phyloP scores from a whole-genome alignment of 1,139 yeast genomes.

The Debaryomyces coudertii region DNA sequence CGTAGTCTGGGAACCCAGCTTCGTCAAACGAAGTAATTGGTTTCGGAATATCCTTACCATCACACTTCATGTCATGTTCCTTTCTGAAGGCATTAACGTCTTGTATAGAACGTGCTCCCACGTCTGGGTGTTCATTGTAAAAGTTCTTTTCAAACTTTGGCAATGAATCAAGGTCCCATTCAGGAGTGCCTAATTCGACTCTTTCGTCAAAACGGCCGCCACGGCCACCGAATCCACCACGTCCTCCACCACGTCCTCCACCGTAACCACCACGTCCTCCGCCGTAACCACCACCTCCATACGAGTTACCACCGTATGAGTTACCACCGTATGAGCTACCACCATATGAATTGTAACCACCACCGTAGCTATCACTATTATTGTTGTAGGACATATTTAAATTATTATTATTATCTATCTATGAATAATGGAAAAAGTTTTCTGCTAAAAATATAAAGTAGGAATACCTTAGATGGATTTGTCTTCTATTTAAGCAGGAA shows the following conservation, averaged over 20 bases:
- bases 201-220: slow-evolving; percentile 43
- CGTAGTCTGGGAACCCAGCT: slow-evolving; percentile 96
- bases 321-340: slow-evolving; percentile 12
- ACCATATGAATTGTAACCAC: slow-evolving; percentile 10
- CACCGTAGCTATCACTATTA: slow-evolving; percentile 17
- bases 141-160: slow-evolving; percentile 96
- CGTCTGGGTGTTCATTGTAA: slow-evolving; percentile 82
- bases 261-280: slow-evolving; percentile 36
- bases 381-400: slow-evolving; percentile 29
- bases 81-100: slow-evolving; percentile 79
- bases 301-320: slow-evolving; percentile 22
- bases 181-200: slow-evolving; percentile 66
- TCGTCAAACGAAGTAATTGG: slow-evolving; percentile 93
- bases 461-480: slow-evolving; percentile 1
- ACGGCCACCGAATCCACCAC: slow-evolving; percentile 36
- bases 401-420: slow-evolving; percentile 1
- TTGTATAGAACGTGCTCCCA: slow-evolving; percentile 69
- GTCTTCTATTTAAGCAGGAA: slow-evolving; percentile 4
- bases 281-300: slow-evolving; percentile 31
- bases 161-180: slow-evolving; percentile 75
- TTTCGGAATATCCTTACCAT: slow-evolving; percentile 87
- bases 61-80: slow-evolving; percentile 81
- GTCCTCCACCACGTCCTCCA: slow-evolving; percentile 21
- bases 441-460: slow-evolving; percentile 6
- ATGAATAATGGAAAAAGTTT: slow-evolving; percentile 6